These are phyloP conservation scores for Paxillus rubicundulus DNA, from an alignment of 768 basidiomycete species.

Conservation along the genomic window DNA sequence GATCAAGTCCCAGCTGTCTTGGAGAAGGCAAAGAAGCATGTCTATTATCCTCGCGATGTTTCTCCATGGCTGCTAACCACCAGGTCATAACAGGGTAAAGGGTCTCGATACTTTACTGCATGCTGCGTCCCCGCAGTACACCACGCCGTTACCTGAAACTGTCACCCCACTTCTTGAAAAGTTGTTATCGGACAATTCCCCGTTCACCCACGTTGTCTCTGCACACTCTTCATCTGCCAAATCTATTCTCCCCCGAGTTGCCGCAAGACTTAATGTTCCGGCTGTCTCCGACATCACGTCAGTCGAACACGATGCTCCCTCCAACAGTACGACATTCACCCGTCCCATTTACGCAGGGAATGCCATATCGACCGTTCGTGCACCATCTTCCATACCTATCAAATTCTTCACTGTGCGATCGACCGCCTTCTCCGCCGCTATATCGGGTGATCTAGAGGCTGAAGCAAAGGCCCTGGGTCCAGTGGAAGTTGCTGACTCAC, in stretches of 20 bases:
- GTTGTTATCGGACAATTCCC: constrained; percentile 56
- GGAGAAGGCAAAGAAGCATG: constrained; percentile 78
- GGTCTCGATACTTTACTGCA: constrained; percentile 68
- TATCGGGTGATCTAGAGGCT: constrained; percentile 48
- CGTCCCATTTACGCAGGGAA: constrained; percentile 98
- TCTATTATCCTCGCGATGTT: constrained; percentile 11
- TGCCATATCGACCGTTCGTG: constrained; percentile 89
- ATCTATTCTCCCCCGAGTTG: constrained; percentile 89
- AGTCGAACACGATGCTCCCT: constrained; percentile 65
- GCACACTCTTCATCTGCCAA: constrained; percentile 92
- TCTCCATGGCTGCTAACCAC: constrained; percentile 5
- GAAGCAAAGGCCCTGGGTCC: constrained; percentile 62
- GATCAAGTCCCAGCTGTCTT: constrained; percentile 65
- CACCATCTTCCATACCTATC: constrained; percentile 68
- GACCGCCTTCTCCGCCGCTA: constrained; percentile 79
- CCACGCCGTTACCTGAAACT: constrained; percentile 68
- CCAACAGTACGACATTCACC: constrained; percentile 79
- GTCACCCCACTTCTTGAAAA: constrained; percentile 81
- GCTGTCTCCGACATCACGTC: constrained; percentile 90
- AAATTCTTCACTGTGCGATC: constrained; percentile 96
- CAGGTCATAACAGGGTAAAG: constrained; percentile 47
- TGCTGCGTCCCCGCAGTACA: constrained; percentile 67
- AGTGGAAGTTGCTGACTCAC: constrained; percentile 52
- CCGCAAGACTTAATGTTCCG: constrained; percentile 84
- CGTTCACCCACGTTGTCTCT: constrained; percentile 89